Evolutionary conservation across 805 yeast genomes (phyloP).

Genomic region (Ogataea pini): DNA sequence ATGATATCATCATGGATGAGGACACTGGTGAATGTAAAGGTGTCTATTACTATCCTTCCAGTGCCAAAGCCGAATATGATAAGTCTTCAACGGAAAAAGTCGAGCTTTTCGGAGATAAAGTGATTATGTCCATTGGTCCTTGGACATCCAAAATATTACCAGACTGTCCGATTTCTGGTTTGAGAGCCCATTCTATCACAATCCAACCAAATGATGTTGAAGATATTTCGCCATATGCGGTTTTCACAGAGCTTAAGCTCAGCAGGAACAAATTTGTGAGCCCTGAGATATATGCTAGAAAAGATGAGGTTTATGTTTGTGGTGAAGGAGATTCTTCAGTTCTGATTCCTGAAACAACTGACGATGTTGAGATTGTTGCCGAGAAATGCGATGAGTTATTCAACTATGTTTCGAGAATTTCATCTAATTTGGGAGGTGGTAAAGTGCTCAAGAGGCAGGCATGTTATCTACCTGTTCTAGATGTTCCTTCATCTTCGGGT

Average conservation of each 20-base stretch:
- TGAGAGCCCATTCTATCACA: constrained; percentile 94
- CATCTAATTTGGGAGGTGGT: constrained; percentile 70
- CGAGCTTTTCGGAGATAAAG: constrained; percentile 66
- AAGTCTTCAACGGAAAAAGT: constrained; percentile 37
- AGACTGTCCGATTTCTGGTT: constrained; percentile 90
- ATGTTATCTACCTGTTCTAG: constrained; percentile 91
- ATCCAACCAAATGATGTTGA: constrained; percentile 73
- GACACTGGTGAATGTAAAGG: constrained; percentile 72
- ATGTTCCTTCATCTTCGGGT: constrained; percentile 89
- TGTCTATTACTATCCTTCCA: constrained; percentile 52
- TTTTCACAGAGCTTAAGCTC: constrained; percentile 87
- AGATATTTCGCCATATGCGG: constrained; percentile 85
- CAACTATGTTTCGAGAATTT: constrained; percentile 73
- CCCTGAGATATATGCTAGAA: constrained; percentile 94
- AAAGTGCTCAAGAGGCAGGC: constrained; percentile 84
- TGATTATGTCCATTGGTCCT: constrained; percentile 90
- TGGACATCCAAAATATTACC: constrained; percentile 93
- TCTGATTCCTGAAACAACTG: constrained; percentile 90
- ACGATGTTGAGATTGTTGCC: constrained; percentile 84
- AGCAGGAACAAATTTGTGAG: constrained; percentile 69
- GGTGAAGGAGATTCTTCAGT: constrained; percentile 95
- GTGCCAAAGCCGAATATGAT: constrained; percentile 37
- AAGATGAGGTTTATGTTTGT: constrained; percentile 94
- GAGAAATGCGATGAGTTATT: constrained; percentile 88
- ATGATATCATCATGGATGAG: constrained; percentile 60